Evolutionary conservation across 495 filamentous ascomycete species (phyloP).

Genomic region (Bathelium albidoporum): DNA sequence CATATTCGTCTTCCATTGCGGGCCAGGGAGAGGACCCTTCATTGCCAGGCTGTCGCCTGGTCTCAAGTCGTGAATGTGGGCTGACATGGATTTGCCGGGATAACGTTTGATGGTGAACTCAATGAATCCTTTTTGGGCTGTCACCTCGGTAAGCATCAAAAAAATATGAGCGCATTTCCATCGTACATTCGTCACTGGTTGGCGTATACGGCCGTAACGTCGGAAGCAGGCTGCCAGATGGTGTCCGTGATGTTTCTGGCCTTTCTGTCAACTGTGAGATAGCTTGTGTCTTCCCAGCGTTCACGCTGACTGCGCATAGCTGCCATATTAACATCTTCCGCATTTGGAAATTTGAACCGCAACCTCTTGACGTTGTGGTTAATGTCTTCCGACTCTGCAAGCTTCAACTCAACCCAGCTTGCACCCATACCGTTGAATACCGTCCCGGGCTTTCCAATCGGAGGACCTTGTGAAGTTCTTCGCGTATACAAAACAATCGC

Average conservation of each 20-base stretch:
- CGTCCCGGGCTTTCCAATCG: background rate
- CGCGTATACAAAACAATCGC: background rate
- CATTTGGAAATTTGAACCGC: conserved; percentile 1
- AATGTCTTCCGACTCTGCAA: background rate
- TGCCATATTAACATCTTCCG: too few relatives aligned
- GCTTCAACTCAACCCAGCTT: background rate
- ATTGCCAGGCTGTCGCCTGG: conserved; percentile 51
- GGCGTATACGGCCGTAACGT: conserved; percentile 21
- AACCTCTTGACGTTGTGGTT: background rate
- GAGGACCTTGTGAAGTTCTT: background rate
- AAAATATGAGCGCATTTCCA: background rate
- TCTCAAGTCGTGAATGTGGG: conserved; percentile 48
- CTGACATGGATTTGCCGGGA: conserved; percentile 50
- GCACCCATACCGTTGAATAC: background rate
- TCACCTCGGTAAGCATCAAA: conserved; percentile 6
- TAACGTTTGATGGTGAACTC: conserved; percentile 53
- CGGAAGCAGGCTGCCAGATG: conserved; percentile 14
- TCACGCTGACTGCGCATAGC: background rate
- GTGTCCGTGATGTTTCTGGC: conserved; percentile 12
- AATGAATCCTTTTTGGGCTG: conserved; percentile 14
- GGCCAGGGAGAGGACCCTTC: conserved; percentile 39
- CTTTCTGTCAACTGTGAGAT: background rate
- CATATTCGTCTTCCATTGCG: conserved; percentile 38
- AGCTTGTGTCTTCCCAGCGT: too few relatives aligned
- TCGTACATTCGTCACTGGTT: conserved; percentile 36